Conservation (phyloP, 176 grass and related monocot species). For the Zea mays region DNA sequence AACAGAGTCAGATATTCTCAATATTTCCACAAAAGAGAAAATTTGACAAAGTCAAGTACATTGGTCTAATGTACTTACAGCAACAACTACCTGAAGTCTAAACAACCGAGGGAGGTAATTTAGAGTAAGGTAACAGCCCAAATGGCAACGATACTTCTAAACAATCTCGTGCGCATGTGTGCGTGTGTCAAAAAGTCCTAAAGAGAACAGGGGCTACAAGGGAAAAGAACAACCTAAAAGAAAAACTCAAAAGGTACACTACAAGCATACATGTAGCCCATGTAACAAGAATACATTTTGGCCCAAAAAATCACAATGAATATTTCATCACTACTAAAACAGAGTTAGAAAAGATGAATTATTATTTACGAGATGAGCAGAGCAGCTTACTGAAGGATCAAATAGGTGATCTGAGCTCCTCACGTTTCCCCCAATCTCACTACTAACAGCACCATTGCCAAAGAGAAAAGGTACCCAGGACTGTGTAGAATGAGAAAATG, state of each 20-base stretch:
- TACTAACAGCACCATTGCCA: constrained; percentile 36
- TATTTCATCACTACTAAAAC: background rate
- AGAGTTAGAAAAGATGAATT: constrained; percentile 4
- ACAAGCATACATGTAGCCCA: background rate
- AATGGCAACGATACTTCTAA: background rate
- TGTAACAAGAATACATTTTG: background rate
- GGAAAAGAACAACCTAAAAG: background rate
- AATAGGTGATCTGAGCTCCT: constrained; percentile 46
- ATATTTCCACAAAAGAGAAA: constrained; percentile 2
- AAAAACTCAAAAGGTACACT: constrained; percentile 1
- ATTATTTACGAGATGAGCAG: background rate
- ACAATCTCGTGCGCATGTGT: too few relatives aligned
- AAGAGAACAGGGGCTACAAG: background rate
- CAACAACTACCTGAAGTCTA: background rate
- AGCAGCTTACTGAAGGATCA: constrained; percentile 75
- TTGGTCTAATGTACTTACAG: background rate
- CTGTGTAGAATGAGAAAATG: constrained; percentile 48
- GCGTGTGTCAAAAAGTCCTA: background rate
- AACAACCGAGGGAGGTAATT: background rate
- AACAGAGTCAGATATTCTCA: constrained; percentile 33
- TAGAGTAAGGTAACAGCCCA: background rate
- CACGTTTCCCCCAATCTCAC: constrained; percentile 31
- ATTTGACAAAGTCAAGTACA: constrained; percentile 23
- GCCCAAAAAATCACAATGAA: constrained; percentile 4
- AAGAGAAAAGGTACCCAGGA: constrained; percentile 83